Base-by-base conservation (phyloP, 176 grass and related monocot species). In the Bothriochloa decipiens region DNA sequence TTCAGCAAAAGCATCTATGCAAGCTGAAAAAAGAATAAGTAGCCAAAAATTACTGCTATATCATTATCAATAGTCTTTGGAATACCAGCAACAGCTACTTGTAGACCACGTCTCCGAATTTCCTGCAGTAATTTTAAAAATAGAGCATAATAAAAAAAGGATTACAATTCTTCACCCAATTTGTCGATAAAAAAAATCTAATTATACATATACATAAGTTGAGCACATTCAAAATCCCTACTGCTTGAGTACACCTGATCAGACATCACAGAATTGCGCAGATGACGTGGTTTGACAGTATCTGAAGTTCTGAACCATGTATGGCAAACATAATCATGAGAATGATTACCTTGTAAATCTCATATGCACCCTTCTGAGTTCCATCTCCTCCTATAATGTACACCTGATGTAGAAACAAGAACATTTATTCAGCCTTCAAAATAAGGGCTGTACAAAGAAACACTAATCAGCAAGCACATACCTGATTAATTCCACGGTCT, bases 21-120 rank as follows among this genome's bases (percentile, higher is more conserved):
- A n/a, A n/a, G n/a, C n/a, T n/a, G 27, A 26, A 49, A 70, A 32
- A 20, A 69, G 49, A 11, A 72, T 1, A 26, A 25, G 55, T 20
- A 81, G 70, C 52, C 11, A 81, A 72, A 82, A 78, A 49, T 67
- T 93, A 98, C 96, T 91, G 93, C 93, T 82, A 97, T 97, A 81
- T 97, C 95, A 92, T 97, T 97, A 85, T 97, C 95, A 82, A 97
- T 94, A 41, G 95, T 97, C 91, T 97, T 97, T 7, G 95, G 95
- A 82, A 97, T 86, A 72, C 92, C 95, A 76, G 83, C 92, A 79
- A 97, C 95, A 18, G 88, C 64, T 20, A 97, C 90, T 84, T 97
- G 86, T 35, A 97, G 88, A 40, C 90, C 86, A 70, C 92, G 90
- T 76, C 81, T 97, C 28, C 85, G 86, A 77, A 94, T 88, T 94